Evolutionary conservation across 495 filamentous ascomycete genomes (phyloP), one percentile per base, ranked within the genome.

Genomic region (Trichoderma reesei): DNA sequence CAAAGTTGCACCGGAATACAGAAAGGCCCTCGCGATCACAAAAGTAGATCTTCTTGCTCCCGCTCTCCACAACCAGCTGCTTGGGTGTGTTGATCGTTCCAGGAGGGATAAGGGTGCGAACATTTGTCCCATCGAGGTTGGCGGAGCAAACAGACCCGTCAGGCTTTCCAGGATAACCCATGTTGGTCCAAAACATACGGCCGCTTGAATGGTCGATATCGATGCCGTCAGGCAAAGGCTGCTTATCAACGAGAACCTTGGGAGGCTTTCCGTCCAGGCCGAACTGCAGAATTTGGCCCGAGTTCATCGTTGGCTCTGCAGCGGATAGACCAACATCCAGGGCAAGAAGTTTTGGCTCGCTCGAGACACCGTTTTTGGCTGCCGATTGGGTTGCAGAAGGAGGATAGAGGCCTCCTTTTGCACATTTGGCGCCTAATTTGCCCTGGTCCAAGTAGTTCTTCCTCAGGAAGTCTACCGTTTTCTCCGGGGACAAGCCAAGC

Each of bases 1-100:
- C 77, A 14, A 72, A 73, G 61, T 74, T 68, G 63, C 71, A 71
- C 2, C 78, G 72, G 59, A 74, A 68, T 1, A 83, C 74, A 14
- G 75, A 37, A 61, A 74, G 69, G 6, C 81, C 81, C 61, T 82
- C 81, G 0, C 81, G 76, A 64, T 83, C 81, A 61, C 74, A 79
- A 64, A 78, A 80, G 66, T 81, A 82, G 0, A 82, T 34, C 61
- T 78, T 71, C 42, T 68, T 36, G 5, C 61, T 61, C 1, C 59
- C 60, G 1, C 73, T 67, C 33, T 73, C 72, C 3, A 78, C 66
- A 3, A 69, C 61, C 36, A 82, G 66, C 67, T 84, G 80, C 63
- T 84, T 84, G 2, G 80, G 80, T 0, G 82, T 84, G 67, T 82
- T 71, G 11, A 76, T 67, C 4, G 67, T 60, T 0, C 78, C 77